Percentiles rank a stretch among this genome's conserved stretches.
Conservation (phyloP, 306 rosid species). For the Quercus ilex region DNA sequence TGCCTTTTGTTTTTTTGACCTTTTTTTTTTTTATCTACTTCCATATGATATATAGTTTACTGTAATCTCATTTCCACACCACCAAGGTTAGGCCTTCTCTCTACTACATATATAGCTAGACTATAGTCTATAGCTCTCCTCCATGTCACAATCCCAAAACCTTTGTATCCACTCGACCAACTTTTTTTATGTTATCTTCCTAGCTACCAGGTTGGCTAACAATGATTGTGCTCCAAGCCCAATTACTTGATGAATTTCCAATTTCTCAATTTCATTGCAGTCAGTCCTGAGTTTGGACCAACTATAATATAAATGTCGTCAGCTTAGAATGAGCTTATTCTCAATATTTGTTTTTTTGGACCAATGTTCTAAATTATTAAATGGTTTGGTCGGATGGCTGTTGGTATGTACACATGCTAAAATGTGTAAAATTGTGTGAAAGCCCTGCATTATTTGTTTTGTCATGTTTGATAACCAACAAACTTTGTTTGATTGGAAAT, state of each 20-base stretch:
- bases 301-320: background rate
- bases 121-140: background rate
- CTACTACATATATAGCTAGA: conserved; percentile 5
- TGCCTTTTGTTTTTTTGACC: conserved; percentile 29
- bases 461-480: background rate
- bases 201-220: conserved; percentile 19
- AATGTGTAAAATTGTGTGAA: background rate
- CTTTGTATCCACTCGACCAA: background rate
- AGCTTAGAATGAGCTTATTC: background rate
- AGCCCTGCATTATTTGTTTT: background rate
- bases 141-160: conserved; percentile 10
- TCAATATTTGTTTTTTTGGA: background rate
- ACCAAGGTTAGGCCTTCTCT: conserved; percentile 14
- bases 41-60: conserved; percentile 3
- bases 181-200: background rate
- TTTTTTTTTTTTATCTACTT: conserved; percentile 26
- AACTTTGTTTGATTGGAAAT: conserved; percentile 1
- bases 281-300: background rate
- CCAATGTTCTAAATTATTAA: background rate
- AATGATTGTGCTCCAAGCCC: conserved; percentile 28
- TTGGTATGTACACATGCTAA: conserved; percentile 8
- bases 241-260: conserved; percentile 20
- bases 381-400: conserved; percentile 1
- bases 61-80: conserved; percentile 3
- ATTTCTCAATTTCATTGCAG: conserved; percentile 32